Evolutionary conservation across 345 rosid genomes (phyloP).

Genomic region (Euphorbia lathyris): DNA sequence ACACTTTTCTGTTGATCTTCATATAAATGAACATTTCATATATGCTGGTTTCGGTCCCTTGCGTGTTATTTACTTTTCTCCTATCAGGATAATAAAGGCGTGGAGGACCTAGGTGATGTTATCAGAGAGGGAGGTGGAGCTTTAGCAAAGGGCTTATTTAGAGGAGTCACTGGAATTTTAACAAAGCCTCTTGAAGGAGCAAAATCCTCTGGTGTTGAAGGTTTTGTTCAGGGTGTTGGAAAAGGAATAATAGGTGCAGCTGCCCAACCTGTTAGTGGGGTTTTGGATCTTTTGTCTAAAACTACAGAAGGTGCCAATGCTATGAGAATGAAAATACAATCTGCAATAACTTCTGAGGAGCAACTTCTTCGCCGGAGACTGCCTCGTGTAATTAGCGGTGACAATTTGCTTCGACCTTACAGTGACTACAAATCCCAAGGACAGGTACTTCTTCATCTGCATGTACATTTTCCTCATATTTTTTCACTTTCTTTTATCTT

Average conservation of each 20-base stretch:
- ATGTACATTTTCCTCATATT: neutral
- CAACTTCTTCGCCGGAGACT: slow-evolving; percentile 92
- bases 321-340: slow-evolving; percentile 92
- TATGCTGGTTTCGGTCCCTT: neutral
- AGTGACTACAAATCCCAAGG: slow-evolving; percentile 86
- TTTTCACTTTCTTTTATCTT: neutral
- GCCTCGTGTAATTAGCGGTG: slow-evolving; percentile 88
- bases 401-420: slow-evolving; percentile 86
- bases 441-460: slow-evolving; percentile 48
- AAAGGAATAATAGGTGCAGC: slow-evolving; percentile 98
- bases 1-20: neutral
- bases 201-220: slow-evolving; percentile 91
- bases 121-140: slow-evolving; percentile 99
- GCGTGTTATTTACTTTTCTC: slow-evolving; percentile 8
- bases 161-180: slow-evolving; percentile 98
- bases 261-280: slow-evolving; percentile 99
- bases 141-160: slow-evolving; percentile 86
- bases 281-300: slow-evolving; percentile 93
- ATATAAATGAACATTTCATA: neutral
- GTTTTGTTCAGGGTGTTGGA: slow-evolving; percentile 97
- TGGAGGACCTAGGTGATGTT: slow-evolving; percentile 91
- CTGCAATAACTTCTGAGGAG: slow-evolving; percentile 97
- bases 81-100: slow-evolving; percentile 88
- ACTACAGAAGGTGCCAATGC: slow-evolving; percentile 99
- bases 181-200: slow-evolving; percentile 99